Conservation (phyloP, 768 basidiomycete genomes). For the Suillus decipiens region DNA sequence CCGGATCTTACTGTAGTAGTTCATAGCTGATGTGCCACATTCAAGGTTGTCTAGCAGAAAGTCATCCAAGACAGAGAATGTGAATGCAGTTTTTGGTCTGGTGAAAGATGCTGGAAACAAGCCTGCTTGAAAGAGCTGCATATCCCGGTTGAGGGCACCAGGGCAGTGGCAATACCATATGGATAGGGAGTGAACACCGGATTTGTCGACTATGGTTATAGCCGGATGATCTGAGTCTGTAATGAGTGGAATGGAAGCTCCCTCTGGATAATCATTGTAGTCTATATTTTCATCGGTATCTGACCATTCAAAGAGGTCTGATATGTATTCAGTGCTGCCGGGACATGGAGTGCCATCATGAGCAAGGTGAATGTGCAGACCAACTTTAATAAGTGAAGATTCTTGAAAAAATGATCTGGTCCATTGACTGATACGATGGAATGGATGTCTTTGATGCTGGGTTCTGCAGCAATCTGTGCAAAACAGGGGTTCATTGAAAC, state of each 20-base stretch:
- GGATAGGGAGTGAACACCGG: too few species aligned
- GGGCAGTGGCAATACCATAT: neutral
- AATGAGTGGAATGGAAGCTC: neutral
- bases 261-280: neutral
- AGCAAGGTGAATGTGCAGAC: neutral
- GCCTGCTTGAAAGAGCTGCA: neutral
- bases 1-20: too few species aligned
- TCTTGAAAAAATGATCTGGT: slow-evolving; percentile 1
- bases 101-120: neutral
- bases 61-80: too few species aligned
- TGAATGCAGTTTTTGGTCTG: neutral
- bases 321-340: neutral
- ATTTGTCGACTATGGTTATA: too few species aligned
- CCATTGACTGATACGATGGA: neutral
- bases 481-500: neutral
- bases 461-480: neutral
- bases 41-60: too few species aligned
- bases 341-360: neutral
- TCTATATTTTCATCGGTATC: slow-evolving; percentile 1
- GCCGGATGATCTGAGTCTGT: too few species aligned
- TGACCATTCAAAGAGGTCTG: slow-evolving; percentile 1
- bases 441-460: neutral
- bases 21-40: too few species aligned
- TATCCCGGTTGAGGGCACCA: neutral
- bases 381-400: neutral